Conservation (phyloP, 169 alveolate species). For the Eimeria necatrix region DNA sequence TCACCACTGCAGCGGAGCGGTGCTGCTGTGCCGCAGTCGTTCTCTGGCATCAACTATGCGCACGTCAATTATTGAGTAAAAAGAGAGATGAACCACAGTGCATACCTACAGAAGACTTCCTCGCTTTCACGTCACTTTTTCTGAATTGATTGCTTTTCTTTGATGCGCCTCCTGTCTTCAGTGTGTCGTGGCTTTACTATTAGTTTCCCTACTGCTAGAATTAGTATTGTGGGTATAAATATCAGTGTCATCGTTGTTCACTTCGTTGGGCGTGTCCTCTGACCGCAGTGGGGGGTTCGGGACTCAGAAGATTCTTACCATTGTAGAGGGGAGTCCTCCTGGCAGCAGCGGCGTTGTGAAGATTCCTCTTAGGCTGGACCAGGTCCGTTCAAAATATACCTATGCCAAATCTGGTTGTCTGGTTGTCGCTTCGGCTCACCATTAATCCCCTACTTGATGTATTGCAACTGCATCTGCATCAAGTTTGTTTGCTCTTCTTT, state of each 20-base stretch:
- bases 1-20: slow-evolving; percentile 50
- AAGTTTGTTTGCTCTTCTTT: not conserved
- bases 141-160: no score
- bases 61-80: slow-evolving; percentile 2
- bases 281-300: slow-evolving; percentile 60
- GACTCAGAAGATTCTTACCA: slow-evolving; percentile 1
- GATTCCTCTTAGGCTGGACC: slow-evolving; percentile 32
- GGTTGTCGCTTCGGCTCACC: not conserved
- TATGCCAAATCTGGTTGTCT: no score
- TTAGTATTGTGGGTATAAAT: no score
- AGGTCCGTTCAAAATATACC: not conserved
- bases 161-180: no score
- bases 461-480: not conserved
- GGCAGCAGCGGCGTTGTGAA: slow-evolving; percentile 11
- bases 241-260: no score
- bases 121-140: no score
- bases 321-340: slow-evolving; percentile 46
- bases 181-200: no score
- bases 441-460: not conserved
- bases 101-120: no score
- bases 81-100: not conserved
- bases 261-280: no score
- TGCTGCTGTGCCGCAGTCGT: slow-evolving; percentile 49
- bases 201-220: no score
- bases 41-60: slow-evolving; percentile 27